Percentiles rank a stretch among this genome's conserved stretches.
These are phyloP conservation scores for Pholiota molesta DNA, from an alignment of 768 basidiomycete genomes.

Conservation along the genomic window DNA sequence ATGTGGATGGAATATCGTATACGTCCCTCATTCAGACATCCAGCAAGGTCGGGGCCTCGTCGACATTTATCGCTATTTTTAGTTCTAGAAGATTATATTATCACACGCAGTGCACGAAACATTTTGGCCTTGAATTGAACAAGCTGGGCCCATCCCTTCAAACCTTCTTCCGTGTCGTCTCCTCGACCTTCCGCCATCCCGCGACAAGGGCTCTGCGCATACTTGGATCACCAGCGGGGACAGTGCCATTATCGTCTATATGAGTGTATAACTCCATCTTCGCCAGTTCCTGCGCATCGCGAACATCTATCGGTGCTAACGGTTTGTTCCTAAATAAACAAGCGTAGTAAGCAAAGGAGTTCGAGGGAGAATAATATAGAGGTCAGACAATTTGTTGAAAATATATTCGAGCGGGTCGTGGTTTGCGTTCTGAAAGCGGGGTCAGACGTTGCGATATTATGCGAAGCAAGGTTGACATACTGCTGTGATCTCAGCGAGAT, in stretches of 20 bases:
- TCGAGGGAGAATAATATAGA: not conserved
- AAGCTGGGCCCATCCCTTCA: not conserved
- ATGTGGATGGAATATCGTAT: no score
- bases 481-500: constrained; percentile 69
- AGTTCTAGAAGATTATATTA: no score
- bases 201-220: constrained; percentile 3
- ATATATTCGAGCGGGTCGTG: constrained; percentile 52
- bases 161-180: constrained; percentile 2
- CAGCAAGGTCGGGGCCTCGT: no score
- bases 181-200: constrained; percentile 3
- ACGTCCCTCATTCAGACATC: no score
- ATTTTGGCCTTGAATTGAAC: no score
- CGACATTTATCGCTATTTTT: no score
- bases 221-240: not conserved
- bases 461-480: constrained; percentile 38
- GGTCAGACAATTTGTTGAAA: constrained; percentile 44
- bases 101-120: no score
- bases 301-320: constrained; percentile 61
- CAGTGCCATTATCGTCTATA: not conserved
- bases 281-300: constrained; percentile 55
- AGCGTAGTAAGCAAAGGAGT: not conserved
- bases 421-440: constrained; percentile 46
- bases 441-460: not conserved
- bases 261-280: constrained; percentile 7
- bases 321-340: constrained; percentile 54